A percentile compares a stretch with the other conserved stretches of the same genome.
These are phyloP conservation scores for Dorcoceras hygrometricum DNA, from an alignment of 257 asterid genomes.

Conservation along the genomic window DNA sequence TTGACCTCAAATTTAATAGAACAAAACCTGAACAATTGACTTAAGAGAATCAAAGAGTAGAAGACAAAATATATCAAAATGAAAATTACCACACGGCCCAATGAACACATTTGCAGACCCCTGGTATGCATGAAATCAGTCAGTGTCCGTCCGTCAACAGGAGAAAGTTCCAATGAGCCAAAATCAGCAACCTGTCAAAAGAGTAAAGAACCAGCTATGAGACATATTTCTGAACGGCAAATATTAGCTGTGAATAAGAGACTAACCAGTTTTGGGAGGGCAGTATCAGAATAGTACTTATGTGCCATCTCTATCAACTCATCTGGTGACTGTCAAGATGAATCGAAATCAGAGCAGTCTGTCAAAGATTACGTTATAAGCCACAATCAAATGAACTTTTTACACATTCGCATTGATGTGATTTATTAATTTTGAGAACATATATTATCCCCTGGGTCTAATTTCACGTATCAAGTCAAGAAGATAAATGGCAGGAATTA, in stretches of 20 bases:
- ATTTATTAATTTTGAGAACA: conserved; percentile 1
- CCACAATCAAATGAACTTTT: conserved; percentile 19
- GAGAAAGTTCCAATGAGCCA: conserved; percentile 82
- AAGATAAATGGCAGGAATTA: conserved; percentile 14
- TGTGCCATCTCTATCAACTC: conserved; percentile 79
- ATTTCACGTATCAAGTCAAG: conserved; percentile 17
- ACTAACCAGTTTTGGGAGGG: conserved; percentile 71
- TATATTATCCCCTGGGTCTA: conserved; percentile 15
- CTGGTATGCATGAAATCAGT: conserved; percentile 88
- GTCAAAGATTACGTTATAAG: conserved; percentile 18
- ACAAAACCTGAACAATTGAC: background rate
- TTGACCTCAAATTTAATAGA: background rate
- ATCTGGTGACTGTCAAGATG: conserved; percentile 56
- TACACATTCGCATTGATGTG: background rate
- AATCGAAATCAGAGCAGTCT: conserved; percentile 26
- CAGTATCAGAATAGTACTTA: conserved; percentile 63
- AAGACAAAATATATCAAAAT: conserved; percentile 3
- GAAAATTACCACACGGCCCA: conserved; percentile 75
- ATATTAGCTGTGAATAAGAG: conserved; percentile 17
- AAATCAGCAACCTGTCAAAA: conserved; percentile 73
- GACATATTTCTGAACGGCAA: conserved; percentile 20
- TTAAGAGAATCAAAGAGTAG: conserved; percentile 14
- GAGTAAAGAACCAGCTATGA: conserved; percentile 16
- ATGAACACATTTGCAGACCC: conserved; percentile 73
- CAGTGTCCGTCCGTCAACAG: conserved; percentile 80